phyloP scores from a whole-genome alignment of 148 eudicot species.

The Rhododendron henanense region DNA sequence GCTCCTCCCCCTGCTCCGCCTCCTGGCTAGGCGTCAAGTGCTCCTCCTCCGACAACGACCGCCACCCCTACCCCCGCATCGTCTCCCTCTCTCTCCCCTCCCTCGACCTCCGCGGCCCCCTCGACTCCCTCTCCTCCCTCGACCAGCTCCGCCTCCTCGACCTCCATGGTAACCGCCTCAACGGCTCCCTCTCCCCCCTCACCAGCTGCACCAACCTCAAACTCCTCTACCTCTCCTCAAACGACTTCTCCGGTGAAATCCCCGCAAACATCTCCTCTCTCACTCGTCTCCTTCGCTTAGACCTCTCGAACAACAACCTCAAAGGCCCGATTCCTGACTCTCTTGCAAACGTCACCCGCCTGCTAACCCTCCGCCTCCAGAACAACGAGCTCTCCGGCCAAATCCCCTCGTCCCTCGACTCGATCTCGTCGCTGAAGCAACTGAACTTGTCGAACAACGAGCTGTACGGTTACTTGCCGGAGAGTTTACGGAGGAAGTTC shows the following conservation, averaged over 20 bases:
- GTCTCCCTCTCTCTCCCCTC: conserved; percentile 55
- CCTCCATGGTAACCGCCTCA: conserved; percentile 77
- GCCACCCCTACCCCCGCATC: conserved; percentile 32
- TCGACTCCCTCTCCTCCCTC: conserved; percentile 58
- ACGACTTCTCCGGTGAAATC: conserved; percentile 71
- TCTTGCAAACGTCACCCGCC: conserved; percentile 35
- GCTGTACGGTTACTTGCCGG: conserved; percentile 47
- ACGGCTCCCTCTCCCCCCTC: conserved; percentile 56
- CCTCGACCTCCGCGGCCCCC: conserved; percentile 73
- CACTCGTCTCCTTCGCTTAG: conserved; percentile 56
- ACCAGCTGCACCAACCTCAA: conserved; percentile 50
- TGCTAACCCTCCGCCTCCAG: conserved; percentile 60
- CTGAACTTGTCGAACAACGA: conserved; percentile 70
- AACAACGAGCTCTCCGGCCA: conserved; percentile 72
- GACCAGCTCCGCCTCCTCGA: conserved; percentile 77
- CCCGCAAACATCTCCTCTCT: conserved; percentile 42
- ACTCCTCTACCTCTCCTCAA: conserved; percentile 62
- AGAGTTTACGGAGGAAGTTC: conserved; percentile 27
- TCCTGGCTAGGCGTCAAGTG: conserved; percentile 68
- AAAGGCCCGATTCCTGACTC: conserved; percentile 49
- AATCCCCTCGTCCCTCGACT: conserved; percentile 38
- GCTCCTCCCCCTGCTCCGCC: conserved; percentile 50
- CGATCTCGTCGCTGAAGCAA: conserved; percentile 32
- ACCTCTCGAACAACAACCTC: conserved; percentile 72
- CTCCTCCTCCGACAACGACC: conserved; percentile 12